Percentiles rank a stretch among this genome's conserved stretches.
phyloP scores from a whole-genome alignment of 2,329 filamentous ascomycete genomes.

The Penicillium sp. region DNA sequence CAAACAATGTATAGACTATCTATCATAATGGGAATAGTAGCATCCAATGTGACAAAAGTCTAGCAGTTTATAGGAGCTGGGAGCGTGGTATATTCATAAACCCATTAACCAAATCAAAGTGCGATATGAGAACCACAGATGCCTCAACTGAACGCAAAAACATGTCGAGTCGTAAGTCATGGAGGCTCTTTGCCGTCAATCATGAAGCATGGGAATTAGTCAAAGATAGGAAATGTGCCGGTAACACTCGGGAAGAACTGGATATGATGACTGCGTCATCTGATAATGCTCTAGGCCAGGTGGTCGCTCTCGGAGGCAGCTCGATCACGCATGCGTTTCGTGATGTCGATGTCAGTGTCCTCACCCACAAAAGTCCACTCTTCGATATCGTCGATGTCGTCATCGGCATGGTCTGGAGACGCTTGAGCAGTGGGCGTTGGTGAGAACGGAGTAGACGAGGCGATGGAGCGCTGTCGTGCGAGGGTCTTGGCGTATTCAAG shows the following conservation, averaged over 20 bases:
- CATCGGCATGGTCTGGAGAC: slow-evolving; percentile 37
- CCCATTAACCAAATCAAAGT: slow-evolving; percentile 1
- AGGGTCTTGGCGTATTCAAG: slow-evolving; percentile 85
- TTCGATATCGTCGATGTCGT: slow-evolving; percentile 61
- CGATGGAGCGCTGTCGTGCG: slow-evolving; percentile 57
- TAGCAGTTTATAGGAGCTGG: slow-evolving; percentile 1
- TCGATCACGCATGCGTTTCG: slow-evolving; percentile 32
- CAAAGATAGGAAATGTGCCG: not conserved
- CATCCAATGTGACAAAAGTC: not conserved
- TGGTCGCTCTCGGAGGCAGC: slow-evolving; percentile 24
- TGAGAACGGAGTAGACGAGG: slow-evolving; percentile 34
- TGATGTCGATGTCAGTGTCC: slow-evolving; percentile 46
- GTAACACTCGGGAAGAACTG: not conserved
- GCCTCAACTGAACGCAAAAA: not conserved
- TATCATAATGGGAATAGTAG: not conserved
- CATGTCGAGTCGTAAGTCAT: slow-evolving; percentile 10
- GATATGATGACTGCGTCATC: not conserved
- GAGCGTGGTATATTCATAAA: slow-evolving; percentile 4
- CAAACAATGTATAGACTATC: not conserved
- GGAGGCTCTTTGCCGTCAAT: slow-evolving; percentile 1
- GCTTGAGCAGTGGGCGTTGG: slow-evolving; percentile 33
- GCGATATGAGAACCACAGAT: slow-evolving; percentile 2
- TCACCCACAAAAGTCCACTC: slow-evolving; percentile 89
- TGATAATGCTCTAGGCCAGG: slow-evolving; percentile 14
- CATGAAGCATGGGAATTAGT: not conserved